Conservation (phyloP, 2,329 filamentous ascomycete species). For the Verticillium zaregamsianum region DNA sequence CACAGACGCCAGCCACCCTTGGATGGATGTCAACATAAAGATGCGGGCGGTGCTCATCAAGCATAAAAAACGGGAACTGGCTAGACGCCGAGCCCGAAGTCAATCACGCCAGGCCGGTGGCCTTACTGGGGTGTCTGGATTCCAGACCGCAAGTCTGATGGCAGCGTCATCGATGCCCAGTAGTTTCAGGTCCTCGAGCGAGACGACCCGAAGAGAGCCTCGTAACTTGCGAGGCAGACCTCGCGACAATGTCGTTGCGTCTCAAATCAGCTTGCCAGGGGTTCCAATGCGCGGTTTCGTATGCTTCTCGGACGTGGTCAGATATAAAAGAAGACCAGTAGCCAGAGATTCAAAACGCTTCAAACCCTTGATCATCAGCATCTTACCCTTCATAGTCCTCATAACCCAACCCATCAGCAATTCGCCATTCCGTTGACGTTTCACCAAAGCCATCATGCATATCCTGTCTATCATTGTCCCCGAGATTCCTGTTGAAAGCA, state of each 20-base stretch:
- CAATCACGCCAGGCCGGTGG: not conserved
- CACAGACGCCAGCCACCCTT: not conserved
- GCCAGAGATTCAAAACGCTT: not conserved
- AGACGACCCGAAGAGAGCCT: not conserved
- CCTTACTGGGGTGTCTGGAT: not conserved
- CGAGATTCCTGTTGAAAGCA: slow-evolving; percentile 5
- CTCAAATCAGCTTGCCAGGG: not conserved
- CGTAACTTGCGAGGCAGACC: not conserved
- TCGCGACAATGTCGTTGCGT: not conserved
- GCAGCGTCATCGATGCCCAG: not conserved
- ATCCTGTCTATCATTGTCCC: slow-evolving; percentile 4
- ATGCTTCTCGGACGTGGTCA: not conserved
- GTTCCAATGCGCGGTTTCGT: not conserved
- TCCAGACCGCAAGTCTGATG: not conserved
- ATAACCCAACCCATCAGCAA: not conserved
- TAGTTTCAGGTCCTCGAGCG: not conserved
- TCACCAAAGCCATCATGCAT: slow-evolving; percentile 4
- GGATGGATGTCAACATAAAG: not conserved
- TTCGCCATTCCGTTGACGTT: not conserved
- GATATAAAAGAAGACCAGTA: not conserved
- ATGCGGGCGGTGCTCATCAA: not conserved
- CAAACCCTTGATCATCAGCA: not conserved
- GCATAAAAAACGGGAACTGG: not conserved
- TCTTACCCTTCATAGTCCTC: not conserved
- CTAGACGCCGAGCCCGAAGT: not conserved